These are phyloP conservation scores for Verticillium klebahnii DNA, from an alignment of 2,329 filamentous ascomycete genomes.

Conservation along the genomic window DNA sequence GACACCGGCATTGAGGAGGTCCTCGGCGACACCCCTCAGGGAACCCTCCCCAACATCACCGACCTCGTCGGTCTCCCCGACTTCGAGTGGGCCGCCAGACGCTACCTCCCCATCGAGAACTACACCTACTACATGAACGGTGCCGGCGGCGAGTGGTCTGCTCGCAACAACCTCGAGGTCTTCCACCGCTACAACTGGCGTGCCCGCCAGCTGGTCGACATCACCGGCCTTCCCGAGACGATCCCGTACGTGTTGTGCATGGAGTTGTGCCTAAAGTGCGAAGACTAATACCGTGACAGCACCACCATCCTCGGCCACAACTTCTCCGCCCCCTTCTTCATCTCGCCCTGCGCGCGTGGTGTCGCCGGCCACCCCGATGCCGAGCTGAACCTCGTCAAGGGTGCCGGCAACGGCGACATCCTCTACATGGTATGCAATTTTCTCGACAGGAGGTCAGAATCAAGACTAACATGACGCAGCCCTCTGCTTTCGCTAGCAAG, in stretches of 20 bases:
- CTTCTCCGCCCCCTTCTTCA: constrained; percentile 51
- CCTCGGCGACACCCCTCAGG: constrained; percentile 26
- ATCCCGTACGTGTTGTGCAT: constrained; percentile 21
- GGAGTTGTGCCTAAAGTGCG: not conserved
- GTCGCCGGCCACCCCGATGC: constrained; percentile 38
- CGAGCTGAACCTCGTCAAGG: constrained; percentile 45
- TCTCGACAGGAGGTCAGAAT: not conserved
- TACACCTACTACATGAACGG: constrained; percentile 56
- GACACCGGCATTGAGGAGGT: constrained; percentile 39
- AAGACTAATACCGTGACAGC: constrained; percentile 15
- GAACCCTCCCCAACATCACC: constrained; percentile 35
- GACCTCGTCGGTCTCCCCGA: constrained; percentile 45
- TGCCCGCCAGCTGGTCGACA: constrained; percentile 45
- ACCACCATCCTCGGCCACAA: constrained; percentile 49
- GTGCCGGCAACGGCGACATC: constrained; percentile 41
- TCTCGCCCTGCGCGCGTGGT: constrained; percentile 42
- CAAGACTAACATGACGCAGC: constrained; percentile 13
- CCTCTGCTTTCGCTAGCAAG: constrained; percentile 26
- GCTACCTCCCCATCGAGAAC: constrained; percentile 38
- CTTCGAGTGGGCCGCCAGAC: constrained; percentile 48
- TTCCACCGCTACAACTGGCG: constrained; percentile 43
- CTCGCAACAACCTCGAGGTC: constrained; percentile 52
- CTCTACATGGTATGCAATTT: constrained; percentile 37
- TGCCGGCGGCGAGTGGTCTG: constrained; percentile 50
- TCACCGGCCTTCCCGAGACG: constrained; percentile 35